A percentile compares a stretch with the other conserved stretches of the same genome.
phyloP scores from a whole-genome alignment of 2,329 filamentous ascomycete genomes.

The Fusarium sulawesiense region DNA sequence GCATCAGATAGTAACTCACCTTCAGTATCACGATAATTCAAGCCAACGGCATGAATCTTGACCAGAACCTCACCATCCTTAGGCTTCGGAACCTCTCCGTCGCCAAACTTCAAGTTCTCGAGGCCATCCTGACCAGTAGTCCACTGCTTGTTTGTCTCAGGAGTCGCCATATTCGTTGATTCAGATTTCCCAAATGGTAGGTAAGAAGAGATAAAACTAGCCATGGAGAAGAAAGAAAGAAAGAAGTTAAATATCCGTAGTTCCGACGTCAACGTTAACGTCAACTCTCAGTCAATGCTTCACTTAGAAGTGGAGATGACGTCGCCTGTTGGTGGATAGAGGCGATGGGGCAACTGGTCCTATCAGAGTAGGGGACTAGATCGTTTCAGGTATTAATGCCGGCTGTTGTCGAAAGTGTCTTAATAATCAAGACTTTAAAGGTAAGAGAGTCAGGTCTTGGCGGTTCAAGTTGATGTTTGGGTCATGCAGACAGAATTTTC shows the following conservation, averaged over 20 bases:
- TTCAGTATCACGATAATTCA: constrained; percentile 64
- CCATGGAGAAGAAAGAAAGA: constrained; percentile 18
- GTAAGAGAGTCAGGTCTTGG: background rate
- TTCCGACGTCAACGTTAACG: constrained; percentile 2
- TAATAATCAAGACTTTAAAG: constrained; percentile 28
- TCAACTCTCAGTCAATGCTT: constrained; percentile 21
- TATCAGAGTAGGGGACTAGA: constrained; percentile 30
- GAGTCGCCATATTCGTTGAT: constrained; percentile 18
- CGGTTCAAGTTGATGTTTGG: background rate
- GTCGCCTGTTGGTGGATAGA: constrained; percentile 30
- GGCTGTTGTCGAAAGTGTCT: constrained; percentile 4
- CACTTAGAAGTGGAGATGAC: constrained; percentile 37
- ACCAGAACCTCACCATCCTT: constrained; percentile 64
- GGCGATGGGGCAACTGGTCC: constrained; percentile 9
- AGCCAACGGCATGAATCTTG: constrained; percentile 58
- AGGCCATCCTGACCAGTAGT: constrained; percentile 65
- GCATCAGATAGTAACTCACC: constrained; percentile 46
- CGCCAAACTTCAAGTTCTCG: constrained; percentile 60
- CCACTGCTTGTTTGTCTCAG: constrained; percentile 62
- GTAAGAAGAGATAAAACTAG: constrained; percentile 39
- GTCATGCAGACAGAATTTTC: background rate
- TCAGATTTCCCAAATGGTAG: constrained; percentile 36
- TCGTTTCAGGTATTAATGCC: constrained; percentile 24
- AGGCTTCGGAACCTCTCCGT: constrained; percentile 59
- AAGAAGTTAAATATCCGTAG: background rate